A percentile compares a stretch with the other conserved stretches of the same genome.
Conservation (phyloP, 139 green algal genomes). For the Coccomyxa sp. region DNA sequence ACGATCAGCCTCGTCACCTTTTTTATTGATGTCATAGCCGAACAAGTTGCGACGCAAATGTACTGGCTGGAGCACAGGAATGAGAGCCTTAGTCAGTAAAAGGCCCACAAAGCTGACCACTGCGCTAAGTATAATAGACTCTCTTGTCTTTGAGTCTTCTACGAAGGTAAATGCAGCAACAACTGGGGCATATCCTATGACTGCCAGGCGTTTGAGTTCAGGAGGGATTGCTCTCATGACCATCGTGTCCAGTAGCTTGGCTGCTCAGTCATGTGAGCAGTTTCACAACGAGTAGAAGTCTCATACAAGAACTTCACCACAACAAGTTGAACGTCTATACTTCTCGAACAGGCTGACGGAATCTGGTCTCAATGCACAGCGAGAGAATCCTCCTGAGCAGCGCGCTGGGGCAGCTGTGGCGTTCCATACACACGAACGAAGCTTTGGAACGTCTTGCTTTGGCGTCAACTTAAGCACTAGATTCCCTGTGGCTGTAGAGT, state of each 20-base stretch:
- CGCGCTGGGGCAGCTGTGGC: too few relatives aligned
- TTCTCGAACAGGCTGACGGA: too few relatives aligned
- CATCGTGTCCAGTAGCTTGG: background rate
- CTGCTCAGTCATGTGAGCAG: too few relatives aligned
- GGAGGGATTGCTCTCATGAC: background rate
- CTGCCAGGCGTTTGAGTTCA: background rate
- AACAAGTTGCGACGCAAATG: constrained; percentile 59
- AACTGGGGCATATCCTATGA: background rate
- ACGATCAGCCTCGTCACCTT: constrained; percentile 31
- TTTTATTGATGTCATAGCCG: constrained; percentile 91
- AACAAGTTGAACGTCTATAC: too few relatives aligned
- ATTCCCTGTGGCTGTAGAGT: too few relatives aligned
- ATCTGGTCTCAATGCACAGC: too few relatives aligned
- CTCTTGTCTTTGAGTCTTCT: background rate
- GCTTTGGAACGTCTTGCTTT: too few relatives aligned
- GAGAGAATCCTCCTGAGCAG: too few relatives aligned
- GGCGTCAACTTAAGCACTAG: too few relatives aligned
- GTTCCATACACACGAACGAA: too few relatives aligned
- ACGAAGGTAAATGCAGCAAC: background rate
- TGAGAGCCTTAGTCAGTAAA: constrained; percentile 51
- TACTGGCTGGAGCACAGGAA: constrained; percentile 50
- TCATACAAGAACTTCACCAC: too few relatives aligned
- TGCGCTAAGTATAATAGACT: constrained; percentile 9
- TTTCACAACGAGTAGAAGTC: too few relatives aligned
- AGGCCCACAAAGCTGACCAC: constrained; percentile 60